These are phyloP conservation scores for Penicillium lividum DNA, from an alignment of 495 filamentous ascomycete genomes.

Conservation along the genomic window DNA sequence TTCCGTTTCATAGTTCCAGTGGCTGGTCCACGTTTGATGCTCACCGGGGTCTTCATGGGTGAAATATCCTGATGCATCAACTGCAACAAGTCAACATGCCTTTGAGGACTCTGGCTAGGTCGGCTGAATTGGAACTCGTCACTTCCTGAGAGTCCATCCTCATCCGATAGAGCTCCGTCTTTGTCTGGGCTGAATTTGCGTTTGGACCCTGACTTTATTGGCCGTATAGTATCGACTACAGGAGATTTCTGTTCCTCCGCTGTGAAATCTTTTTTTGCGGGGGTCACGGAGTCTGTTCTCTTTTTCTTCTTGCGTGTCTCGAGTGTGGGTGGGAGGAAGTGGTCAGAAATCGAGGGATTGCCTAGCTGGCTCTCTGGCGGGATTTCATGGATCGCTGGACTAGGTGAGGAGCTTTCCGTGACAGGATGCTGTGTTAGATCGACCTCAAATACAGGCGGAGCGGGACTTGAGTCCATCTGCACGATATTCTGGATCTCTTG, in stretches of 20 bases:
- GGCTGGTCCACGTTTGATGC: slow-evolving; percentile 19
- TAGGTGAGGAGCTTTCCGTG: slow-evolving; percentile 48
- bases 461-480: slow-evolving; percentile 50
- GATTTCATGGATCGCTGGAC: slow-evolving; percentile 20
- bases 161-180: slow-evolving; percentile 21
- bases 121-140: slow-evolving; percentile 54
- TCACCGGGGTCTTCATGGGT: slow-evolving; percentile 23
- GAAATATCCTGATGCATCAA: slow-evolving; percentile 17
- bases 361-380: slow-evolving; percentile 7
- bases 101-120: slow-evolving; percentile 22
- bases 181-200: slow-evolving; percentile 63
- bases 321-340: slow-evolving; percentile 35
- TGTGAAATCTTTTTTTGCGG: not conserved
- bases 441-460: slow-evolving; percentile 44
- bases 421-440: slow-evolving; percentile 42
- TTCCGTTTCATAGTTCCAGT: slow-evolving; percentile 41
- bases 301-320: slow-evolving; percentile 49
- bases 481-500: slow-evolving; percentile 48
- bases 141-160: slow-evolving; percentile 36
- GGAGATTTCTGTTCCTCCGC: slow-evolving; percentile 1
- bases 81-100: slow-evolving; percentile 6
- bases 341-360: slow-evolving; percentile 13
- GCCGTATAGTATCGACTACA: slow-evolving; percentile 1
- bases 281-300: slow-evolving; percentile 12
- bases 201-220: slow-evolving; percentile 56